Base-by-base conservation (phyloP, 306 rosid species). In the Dicorynia guianensis region DNA sequence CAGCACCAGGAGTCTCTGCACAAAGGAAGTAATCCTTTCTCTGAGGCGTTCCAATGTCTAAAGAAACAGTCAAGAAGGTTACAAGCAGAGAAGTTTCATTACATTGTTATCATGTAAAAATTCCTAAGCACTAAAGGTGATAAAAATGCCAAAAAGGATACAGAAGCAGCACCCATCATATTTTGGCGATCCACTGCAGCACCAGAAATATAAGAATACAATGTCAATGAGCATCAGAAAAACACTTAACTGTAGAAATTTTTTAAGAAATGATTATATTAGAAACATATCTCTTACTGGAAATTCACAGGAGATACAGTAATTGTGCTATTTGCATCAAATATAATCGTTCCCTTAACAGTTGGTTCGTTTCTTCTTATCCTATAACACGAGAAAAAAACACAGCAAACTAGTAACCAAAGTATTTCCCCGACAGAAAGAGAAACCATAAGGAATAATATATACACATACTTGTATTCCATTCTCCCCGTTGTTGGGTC, bases 1-100 rank as follows among this genome's bases (percentile, higher is more conserved):
- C 98, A 50, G 99, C 98, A 79, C 85, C 97, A 69, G 98, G 91
- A 80, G 99, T 96, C 87, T 96, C 98, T 0, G 99, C 98, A 80
- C 99, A 96, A 36, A 96, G 98, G 82, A 96, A 92, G 82, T 92
- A 93, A 83, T 96, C 99, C 79, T 89, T 88, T 83, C 90, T 96
- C 87, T 92, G 99, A 12, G 99, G 99, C 48, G 97, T 96, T 50
- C 99, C 98, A 60, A 96, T 90, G 80, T 92, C 99, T 96, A 77
- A 46, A 43, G 49, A 47, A 42, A 42, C 34, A 67, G 89, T 90
- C 86, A 92, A 90, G 89, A 43, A 63, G 61, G 62, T 42, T 42
- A 42, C 76, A 36, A 58, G 40, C 65, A 47, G 49, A 62, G 50
- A 0, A 25, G 47, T 69, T 19, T 30, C 60, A 40, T 72, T 44